Evolutionary conservation across 2,329 filamentous ascomycete species (phyloP), one percentile per base, ranked within the genome.

Genomic region (Pseudocercospora eumusae): DNA sequence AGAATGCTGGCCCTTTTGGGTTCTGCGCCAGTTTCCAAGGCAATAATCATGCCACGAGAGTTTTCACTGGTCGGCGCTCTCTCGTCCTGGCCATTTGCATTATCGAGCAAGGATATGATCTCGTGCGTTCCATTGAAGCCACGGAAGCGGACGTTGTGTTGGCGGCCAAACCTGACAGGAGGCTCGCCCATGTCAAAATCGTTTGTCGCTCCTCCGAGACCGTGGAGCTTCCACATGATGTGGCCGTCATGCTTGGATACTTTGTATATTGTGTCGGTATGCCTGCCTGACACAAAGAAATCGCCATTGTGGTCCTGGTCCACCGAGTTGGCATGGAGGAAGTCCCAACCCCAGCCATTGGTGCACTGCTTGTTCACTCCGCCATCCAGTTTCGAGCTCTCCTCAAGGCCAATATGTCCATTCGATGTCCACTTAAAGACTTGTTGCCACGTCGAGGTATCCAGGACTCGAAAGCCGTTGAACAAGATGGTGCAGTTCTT

Each of bases 251-350:
- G 75, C 10, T 75, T 74, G 62, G 79, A 79, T 65, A 85, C 76
- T 55, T 77, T 78, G 55, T 76, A 76, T n/a, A 85, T 74, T 10
- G 79, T 76, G 67, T 77, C 78, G 49, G 78, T 77, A 67, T 83
- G 77, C 2, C 82, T 78, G 1, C 78, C 77, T 0, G 82, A 85
- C 33, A 86, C 75, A 10, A 85, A 70, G 60, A 82, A 86, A 66
- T 84, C 79, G 2, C 81, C 81, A 0, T 77, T 68, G 0, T 70
- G 64, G 9, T 62, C 60, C 68, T 83, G 82, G 68, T 83, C 81
- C 33, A 85, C 72, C 44, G 81, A 80, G 33, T 65, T 64, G 15
- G 56, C 47, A 40, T 63, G 61, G 33, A 63, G 28, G 33, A 57
- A 63, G 54, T 63, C 61, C 61, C 61, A 63, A 60, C 45, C 65